Conservation (phyloP, 305 asterid species). For the Fraxinus sp. region DNA sequence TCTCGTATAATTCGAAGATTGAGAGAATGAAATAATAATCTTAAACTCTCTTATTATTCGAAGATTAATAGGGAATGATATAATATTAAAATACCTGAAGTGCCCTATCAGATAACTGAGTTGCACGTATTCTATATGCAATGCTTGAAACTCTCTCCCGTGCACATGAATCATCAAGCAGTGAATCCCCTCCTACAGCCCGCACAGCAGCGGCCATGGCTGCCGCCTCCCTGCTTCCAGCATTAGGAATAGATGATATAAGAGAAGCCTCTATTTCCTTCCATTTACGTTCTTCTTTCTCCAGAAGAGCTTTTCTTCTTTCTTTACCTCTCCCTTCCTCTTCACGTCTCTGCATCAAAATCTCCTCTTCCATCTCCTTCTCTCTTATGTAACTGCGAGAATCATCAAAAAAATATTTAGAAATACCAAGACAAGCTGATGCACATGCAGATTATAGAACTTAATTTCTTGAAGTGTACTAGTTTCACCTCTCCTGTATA, state of each 20-base stretch:
- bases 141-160: constrained; percentile 95
- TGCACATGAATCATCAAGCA: constrained; percentile 91
- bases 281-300: constrained; percentile 99
- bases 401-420: constrained; percentile 29
- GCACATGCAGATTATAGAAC: constrained; percentile 1
- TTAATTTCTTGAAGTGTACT: constrained; percentile 4
- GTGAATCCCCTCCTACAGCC: constrained; percentile 99
- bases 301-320: constrained; percentile 94
- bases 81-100: constrained; percentile 57
- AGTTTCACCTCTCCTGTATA: constrained; percentile 88
- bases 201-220: constrained; percentile 99
- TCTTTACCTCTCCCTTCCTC: constrained; percentile 99
- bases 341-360: constrained; percentile 97
- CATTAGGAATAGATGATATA: constrained; percentile 93
- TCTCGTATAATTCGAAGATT: not conserved
- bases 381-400: constrained; percentile 83
- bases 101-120: constrained; percentile 95
- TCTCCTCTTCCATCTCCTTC: constrained; percentile 99
- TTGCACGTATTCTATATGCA: constrained; percentile 91
- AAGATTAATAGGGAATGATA: not conserved
- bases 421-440: constrained; percentile 19
- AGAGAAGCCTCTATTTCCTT: constrained; percentile 98
- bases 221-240: constrained; percentile 98
- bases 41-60: not conserved
- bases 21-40: constrained; percentile 8